These are phyloP conservation scores for Pseudocohnilembus persalinus DNA, from an alignment of 169 alveolate genomes.

Conservation along the genomic window DNA sequence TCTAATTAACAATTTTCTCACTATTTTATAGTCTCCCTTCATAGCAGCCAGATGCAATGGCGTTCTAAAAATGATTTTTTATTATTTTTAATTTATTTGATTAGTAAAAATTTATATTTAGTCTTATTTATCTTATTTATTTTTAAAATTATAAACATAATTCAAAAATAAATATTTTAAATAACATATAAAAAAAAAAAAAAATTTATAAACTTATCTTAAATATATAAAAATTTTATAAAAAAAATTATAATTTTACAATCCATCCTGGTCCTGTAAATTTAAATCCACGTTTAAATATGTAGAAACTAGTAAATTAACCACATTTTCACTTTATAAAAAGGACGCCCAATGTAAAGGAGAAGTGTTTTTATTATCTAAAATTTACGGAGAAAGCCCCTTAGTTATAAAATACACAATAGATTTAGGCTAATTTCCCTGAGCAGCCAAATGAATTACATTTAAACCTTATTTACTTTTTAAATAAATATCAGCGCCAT, in stretches of 20 bases:
- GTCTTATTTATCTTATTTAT: neutral
- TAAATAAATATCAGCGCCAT: slow-evolving; percentile 58
- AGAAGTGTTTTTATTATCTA: slow-evolving; percentile 73
- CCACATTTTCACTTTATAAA: slow-evolving; percentile 66
- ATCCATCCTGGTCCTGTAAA: neutral
- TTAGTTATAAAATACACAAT: slow-evolving; percentile 57
- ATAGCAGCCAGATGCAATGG: slow-evolving; percentile 77
- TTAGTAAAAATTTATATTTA: neutral
- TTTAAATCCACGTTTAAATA: neutral
- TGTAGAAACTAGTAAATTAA: slow-evolving; percentile 56
- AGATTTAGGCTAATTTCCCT: slow-evolving; percentile 75
- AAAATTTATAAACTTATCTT: neutral
- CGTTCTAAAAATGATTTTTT: slow-evolving; percentile 55
- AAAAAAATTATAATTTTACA: neutral
- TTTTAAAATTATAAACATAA: neutral
- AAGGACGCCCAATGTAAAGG: slow-evolving; percentile 87
- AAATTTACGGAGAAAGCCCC: slow-evolving; percentile 40
- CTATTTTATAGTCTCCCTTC: slow-evolving; percentile 61
- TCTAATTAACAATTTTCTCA: slow-evolving; percentile 57
- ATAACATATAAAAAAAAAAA: too few relatives aligned
- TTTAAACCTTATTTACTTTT: slow-evolving; percentile 57
- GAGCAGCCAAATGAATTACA: slow-evolving; percentile 76
- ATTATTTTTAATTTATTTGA: slow-evolving; percentile 18
- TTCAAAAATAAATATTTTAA: neutral
- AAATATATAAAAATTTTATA: neutral